These are phyloP conservation scores for Cryptococcus sp. DNA, from an alignment of 1,284 basidiomycete genomes.

Conservation along the genomic window DNA sequence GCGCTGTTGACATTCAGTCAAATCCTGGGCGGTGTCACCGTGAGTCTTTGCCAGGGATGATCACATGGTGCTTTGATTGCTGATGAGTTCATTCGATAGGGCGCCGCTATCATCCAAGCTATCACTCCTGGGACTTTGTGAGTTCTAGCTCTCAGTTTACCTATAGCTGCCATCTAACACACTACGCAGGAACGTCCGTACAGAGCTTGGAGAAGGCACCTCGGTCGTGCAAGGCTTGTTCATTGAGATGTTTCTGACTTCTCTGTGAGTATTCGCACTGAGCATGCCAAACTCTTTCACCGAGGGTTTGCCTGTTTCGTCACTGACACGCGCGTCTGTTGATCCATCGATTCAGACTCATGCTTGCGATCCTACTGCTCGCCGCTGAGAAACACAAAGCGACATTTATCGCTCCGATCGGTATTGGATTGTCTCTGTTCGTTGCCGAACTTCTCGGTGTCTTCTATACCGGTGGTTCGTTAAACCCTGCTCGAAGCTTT, in stretches of 20 bases:
- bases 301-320: background rate
- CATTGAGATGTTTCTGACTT: constrained; percentile 56
- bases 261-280: constrained; percentile 32
- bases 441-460: constrained; percentile 54
- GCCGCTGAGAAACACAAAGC: constrained; percentile 57
- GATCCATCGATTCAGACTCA: constrained; percentile 30
- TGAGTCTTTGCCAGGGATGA: constrained; percentile 9
- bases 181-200: constrained; percentile 40
- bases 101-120: constrained; percentile 51
- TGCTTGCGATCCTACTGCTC: constrained; percentile 53
- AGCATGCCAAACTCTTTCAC: background rate
- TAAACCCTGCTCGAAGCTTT: constrained; percentile 52
- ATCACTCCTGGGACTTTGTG: constrained; percentile 50
- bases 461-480: constrained; percentile 52
- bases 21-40: constrained; percentile 55
- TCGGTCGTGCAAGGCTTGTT: constrained; percentile 42
- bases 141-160: constrained; percentile 27
- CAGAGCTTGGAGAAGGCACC: constrained; percentile 48
- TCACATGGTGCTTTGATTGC: background rate
- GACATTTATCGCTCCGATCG: constrained; percentile 58
- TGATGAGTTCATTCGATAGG: constrained; percentile 16
- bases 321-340: background rate
- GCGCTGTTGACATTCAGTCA: constrained; percentile 52
- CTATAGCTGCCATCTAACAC: constrained; percentile 1
- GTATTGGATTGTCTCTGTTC: constrained; percentile 57